A percentile compares a stretch with the other conserved stretches of the same genome.
Conservation (phyloP, 192 early-diverging fungal genomes). For the Powellomyces hirtus region DNA sequence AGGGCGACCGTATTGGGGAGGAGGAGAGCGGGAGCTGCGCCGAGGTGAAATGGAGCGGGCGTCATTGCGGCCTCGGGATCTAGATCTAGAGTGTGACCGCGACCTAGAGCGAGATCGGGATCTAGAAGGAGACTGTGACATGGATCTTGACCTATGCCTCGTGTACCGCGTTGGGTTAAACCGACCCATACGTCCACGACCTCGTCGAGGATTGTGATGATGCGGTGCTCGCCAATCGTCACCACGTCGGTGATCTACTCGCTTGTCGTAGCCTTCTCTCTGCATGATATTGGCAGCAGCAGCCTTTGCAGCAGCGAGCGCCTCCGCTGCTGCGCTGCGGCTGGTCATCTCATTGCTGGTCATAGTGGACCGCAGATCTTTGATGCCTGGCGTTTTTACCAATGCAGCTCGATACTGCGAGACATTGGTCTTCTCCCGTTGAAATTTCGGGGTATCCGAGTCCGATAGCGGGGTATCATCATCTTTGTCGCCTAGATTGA, state of each 20-base stretch:
- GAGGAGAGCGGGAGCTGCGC: too few species aligned
- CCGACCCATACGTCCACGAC: background rate
- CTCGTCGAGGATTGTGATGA: too few species aligned
- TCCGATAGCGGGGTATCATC: conserved; percentile 9
- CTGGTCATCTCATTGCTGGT: conserved; percentile 3
- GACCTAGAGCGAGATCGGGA: conserved; percentile 11
- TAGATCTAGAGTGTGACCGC: background rate
- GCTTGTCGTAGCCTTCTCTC: conserved; percentile 4
- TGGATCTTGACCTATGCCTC: background rate
- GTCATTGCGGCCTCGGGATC: too few species aligned
- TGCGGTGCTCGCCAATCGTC: background rate
- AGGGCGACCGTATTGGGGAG: too few species aligned
- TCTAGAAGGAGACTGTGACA: conserved; percentile 3
- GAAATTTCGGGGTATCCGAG: background rate
- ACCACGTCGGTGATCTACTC: background rate
- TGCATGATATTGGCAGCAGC: conserved; percentile 15
- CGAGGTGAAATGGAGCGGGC: too few species aligned
- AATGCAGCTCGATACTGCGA: background rate
- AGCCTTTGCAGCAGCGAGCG: conserved; percentile 9
- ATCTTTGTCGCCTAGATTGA: background rate
- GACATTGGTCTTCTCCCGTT: background rate
- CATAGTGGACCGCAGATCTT: conserved; percentile 1
- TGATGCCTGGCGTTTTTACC: background rate
- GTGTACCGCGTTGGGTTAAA: background rate
- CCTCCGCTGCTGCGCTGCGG: conserved; percentile 7